These are phyloP conservation scores for Sugiyamaella neomexicana DNA, from an alignment of 1,139 yeast genomes.

Conservation along the genomic window DNA sequence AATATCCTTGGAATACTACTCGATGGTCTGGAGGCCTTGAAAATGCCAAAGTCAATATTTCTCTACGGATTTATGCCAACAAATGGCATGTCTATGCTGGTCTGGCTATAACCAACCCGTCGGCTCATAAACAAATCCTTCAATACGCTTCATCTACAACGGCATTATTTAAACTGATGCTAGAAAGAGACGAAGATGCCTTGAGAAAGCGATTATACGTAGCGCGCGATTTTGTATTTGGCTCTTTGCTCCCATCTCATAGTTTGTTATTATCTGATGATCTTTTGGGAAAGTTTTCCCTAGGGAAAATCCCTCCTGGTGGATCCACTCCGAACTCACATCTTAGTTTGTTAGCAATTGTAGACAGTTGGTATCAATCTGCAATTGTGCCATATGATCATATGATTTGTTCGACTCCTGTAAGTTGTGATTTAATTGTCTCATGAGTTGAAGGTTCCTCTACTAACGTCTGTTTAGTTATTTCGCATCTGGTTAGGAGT, in stretches of 20 bases:
- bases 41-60: slow-evolving; percentile 91
- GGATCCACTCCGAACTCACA: slow-evolving; percentile 83
- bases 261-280: slow-evolving; percentile 75
- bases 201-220: slow-evolving; percentile 56
- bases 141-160: slow-evolving; percentile 87
- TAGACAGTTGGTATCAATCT: slow-evolving; percentile 86
- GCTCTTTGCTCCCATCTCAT: slow-evolving; percentile 55
- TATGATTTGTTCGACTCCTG: slow-evolving; percentile 93
- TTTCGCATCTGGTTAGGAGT: slow-evolving; percentile 93
- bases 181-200: slow-evolving; percentile 62
- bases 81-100: slow-evolving; percentile 99
- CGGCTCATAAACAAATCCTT: slow-evolving; percentile 86
- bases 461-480: slow-evolving; percentile 31
- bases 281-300: slow-evolving; percentile 73
- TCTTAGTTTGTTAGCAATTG: slow-evolving; percentile 81
- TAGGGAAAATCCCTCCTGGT: slow-evolving; percentile 72
- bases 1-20: slow-evolving; percentile 91
- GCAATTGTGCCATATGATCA: slow-evolving; percentile 93
- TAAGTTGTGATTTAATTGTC: slow-evolving; percentile 9
- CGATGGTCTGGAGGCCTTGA: slow-evolving; percentile 93
- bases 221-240: slow-evolving; percentile 78
- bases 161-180: slow-evolving; percentile 79
- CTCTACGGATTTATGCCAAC: slow-evolving; percentile 84
- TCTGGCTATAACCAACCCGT: slow-evolving; percentile 89
- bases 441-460: too few relatives aligned